Base-by-base conservation (phyloP, 768 basidiomycete genomes). In the Gymnopilus dilepis region DNA sequence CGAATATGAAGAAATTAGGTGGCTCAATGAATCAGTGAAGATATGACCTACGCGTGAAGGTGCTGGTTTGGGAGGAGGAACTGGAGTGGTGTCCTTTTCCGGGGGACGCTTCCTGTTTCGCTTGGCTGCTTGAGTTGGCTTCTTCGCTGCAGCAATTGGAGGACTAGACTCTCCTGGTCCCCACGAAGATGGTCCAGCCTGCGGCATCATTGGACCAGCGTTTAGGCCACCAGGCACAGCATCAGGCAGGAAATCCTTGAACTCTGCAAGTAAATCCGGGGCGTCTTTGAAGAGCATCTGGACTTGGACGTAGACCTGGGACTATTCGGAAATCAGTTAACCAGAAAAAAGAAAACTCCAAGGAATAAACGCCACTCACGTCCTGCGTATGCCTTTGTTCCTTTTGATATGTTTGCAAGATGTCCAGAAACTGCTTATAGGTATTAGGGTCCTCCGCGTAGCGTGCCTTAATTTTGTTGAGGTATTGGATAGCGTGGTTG, bases 381-480 rank as follows among this genome's bases (percentile, higher is more conserved):
- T 91, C 88, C 55, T 88, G 87, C 12, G 86, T 73, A 68, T 87
- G 84, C 62, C 86, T 86, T 67, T 90, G 88, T 65, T 96, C 92
- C 71, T 92, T 92, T 70, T 93, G 91, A 77, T 94, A 93, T 43
- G 89, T 86, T 76, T 95, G 93, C 63, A 95, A 76, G 48, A 95
- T 92, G 77, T 95, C 93, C 67, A 95, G 77, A 70, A 95, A 95
- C 69, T 91, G 88, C 74, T 94, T 94, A 77, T 95, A 95, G 31
- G 91, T 95, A 68, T 95, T 94, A n/a, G 91, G 87, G 61, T 97
- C 95, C 65, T 91, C 87, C 11, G 86, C 77, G 74, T 90, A 99
- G 21, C 95, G 88, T 17, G 88, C 88, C 78, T 99, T 99, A 81
- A 99, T 99, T 81, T 96, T 97, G 84, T 97, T 98, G 69, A 99